Evolutionary conservation across 495 filamentous ascomycete species (phyloP).

Genomic region (Hypoxylon fuscum): DNA sequence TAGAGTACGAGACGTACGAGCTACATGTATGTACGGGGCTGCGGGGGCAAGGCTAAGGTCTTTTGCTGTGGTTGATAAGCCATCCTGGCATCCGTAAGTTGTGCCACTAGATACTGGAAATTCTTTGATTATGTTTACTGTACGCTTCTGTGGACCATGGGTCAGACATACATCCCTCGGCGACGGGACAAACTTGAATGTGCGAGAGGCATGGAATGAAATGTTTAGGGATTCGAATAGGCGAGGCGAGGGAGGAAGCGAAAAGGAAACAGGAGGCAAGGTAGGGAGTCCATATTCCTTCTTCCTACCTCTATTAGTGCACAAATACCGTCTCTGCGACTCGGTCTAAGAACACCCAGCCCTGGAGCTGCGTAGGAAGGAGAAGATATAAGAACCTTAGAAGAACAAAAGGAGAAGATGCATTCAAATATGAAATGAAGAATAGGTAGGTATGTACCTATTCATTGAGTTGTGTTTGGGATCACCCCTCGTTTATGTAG

Average conservation of each 20-base stretch:
- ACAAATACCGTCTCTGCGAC: too few species aligned
- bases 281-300: not conserved
- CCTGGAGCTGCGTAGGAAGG: too few species aligned
- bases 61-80: not conserved
- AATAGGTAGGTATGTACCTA: too few species aligned
- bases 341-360: too few species aligned
- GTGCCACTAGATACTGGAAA: slow-evolving; percentile 13
- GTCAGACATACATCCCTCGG: slow-evolving; percentile 12
- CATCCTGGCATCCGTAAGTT: slow-evolving; percentile 6
- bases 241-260: slow-evolving; percentile 2
- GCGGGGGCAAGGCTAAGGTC: not conserved
- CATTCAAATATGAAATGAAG: too few species aligned
- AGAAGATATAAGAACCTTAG: too few species aligned
- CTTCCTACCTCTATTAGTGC: not conserved
- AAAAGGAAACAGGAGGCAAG: not conserved
- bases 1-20: slow-evolving; percentile 3
- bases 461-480: too few species aligned
- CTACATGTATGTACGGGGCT: too few species aligned
- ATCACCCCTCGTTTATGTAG: too few species aligned
- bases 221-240: not conserved
- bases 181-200: not conserved
- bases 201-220: not conserved
- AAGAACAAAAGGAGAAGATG: too few species aligned
- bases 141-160: not conserved
- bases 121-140: too few species aligned